These are phyloP conservation scores for Zygosaccharomyces sapae DNA, from an alignment of 1,139 yeast genomes.

Conservation along the genomic window DNA sequence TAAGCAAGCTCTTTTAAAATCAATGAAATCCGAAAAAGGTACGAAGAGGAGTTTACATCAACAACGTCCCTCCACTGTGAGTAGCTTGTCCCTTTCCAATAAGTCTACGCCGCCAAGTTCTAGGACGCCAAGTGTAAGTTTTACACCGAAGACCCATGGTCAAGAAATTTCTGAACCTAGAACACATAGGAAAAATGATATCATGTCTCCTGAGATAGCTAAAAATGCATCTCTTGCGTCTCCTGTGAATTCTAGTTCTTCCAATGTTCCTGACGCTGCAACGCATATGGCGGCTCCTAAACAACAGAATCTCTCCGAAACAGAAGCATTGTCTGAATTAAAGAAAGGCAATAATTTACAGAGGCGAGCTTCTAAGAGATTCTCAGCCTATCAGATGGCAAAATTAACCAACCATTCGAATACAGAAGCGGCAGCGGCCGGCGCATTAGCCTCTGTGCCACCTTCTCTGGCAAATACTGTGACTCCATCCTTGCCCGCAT, in stretches of 20 bases:
- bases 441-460: constrained; percentile 20
- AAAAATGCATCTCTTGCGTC: background rate
- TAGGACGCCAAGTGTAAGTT: constrained; percentile 2
- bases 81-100: constrained; percentile 11
- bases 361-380: constrained; percentile 81
- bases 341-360: constrained; percentile 79
- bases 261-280: background rate
- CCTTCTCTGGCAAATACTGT: constrained; percentile 3
- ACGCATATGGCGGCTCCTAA: constrained; percentile 4
- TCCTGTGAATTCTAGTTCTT: background rate
- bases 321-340: constrained; percentile 66
- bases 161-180: constrained; percentile 1
- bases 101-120: constrained; percentile 9
- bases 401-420: constrained; percentile 55
- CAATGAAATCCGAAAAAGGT: constrained; percentile 27
- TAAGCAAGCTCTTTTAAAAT: constrained; percentile 57
- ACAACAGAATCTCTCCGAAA: constrained; percentile 18
- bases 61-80: constrained; percentile 15
- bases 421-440: constrained; percentile 37
- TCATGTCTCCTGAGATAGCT: background rate
- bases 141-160: constrained; percentile 1
- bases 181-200: background rate
- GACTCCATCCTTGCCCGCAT: background rate
- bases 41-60: constrained; percentile 12
- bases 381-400: constrained; percentile 89